Conservation (phyloP, 495 filamentous ascomycete genomes). For the Tricharina praecox region DNA sequence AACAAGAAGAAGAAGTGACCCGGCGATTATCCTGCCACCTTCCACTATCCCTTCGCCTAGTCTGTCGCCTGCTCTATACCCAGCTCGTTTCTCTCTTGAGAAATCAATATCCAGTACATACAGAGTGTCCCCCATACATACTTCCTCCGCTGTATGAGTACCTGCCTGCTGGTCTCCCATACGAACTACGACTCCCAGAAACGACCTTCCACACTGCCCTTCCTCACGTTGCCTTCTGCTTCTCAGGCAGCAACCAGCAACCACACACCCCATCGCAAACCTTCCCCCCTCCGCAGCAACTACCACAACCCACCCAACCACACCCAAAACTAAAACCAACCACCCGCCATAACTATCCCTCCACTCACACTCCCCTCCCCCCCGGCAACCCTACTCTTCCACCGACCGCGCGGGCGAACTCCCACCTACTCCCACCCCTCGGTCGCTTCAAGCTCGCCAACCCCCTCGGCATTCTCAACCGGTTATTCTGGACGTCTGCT, state of each 20-base stretch:
- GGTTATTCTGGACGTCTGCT: neutral
- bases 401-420: neutral
- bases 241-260: slow-evolving; percentile 6
- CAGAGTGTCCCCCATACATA: too few species aligned
- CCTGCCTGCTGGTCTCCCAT: neutral
- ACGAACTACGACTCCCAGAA: slow-evolving; percentile 4
- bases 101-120: too few species aligned
- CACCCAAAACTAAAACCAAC: neutral
- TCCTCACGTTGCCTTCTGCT: too few species aligned
- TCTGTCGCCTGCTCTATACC: neutral
- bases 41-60: neutral
- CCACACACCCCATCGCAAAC: slow-evolving; percentile 5
- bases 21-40: slow-evolving; percentile 2
- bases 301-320: neutral
- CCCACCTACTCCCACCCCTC: neutral
- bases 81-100: too few species aligned
- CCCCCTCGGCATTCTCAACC: neutral
- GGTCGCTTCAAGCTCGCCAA: slow-evolving; percentile 1
- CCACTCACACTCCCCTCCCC: slow-evolving; percentile 1
- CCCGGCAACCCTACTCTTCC: neutral
- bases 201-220: too few species aligned
- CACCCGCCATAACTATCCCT: neutral
- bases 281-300: neutral
- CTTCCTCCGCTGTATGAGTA: neutral
- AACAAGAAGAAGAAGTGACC: too few species aligned